Conservation (phyloP, 2,329 filamentous ascomycete genomes). For the Aspergillus jensenii region DNA sequence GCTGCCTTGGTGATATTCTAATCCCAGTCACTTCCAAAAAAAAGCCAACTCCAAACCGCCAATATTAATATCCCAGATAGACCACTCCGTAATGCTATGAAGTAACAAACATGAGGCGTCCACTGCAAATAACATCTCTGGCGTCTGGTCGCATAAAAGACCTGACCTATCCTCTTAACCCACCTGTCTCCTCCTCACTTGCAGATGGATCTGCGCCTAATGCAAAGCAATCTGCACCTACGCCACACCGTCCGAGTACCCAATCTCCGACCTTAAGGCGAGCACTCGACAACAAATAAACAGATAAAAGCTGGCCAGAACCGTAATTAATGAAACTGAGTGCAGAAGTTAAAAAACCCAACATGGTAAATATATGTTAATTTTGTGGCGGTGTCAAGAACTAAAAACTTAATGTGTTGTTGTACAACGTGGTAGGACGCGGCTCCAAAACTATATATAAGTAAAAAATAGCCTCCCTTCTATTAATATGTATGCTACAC, state of each 20-base stretch:
- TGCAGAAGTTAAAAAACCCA: too few species aligned
- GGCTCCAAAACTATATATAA: too few species aligned
- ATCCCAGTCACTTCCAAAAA: not conserved
- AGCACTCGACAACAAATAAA: not conserved
- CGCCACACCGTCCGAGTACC: conserved; percentile 3
- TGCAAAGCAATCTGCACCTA: conserved; percentile 11
- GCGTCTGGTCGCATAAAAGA: not conserved
- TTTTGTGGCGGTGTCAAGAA: too few species aligned
- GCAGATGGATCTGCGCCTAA: conserved; percentile 14
- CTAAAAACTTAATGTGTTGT: too few species aligned
- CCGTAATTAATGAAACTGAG: too few species aligned
- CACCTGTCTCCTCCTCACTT: conserved; percentile 1
- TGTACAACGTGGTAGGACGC: too few species aligned
- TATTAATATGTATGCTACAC: too few species aligned
- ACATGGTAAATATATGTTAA: too few species aligned
- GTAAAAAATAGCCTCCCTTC: too few species aligned
- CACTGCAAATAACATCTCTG: not conserved
- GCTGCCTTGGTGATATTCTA: too few species aligned
- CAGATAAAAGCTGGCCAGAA: not conserved
- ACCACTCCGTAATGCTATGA: not conserved
- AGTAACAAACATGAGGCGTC: not conserved
- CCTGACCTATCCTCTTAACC: not conserved
- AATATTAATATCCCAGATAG: not conserved
- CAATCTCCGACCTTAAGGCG: not conserved
- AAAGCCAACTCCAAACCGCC: not conserved